Conservation (phyloP, 169 alveolate genomes). For the Blepharisma undulans region DNA sequence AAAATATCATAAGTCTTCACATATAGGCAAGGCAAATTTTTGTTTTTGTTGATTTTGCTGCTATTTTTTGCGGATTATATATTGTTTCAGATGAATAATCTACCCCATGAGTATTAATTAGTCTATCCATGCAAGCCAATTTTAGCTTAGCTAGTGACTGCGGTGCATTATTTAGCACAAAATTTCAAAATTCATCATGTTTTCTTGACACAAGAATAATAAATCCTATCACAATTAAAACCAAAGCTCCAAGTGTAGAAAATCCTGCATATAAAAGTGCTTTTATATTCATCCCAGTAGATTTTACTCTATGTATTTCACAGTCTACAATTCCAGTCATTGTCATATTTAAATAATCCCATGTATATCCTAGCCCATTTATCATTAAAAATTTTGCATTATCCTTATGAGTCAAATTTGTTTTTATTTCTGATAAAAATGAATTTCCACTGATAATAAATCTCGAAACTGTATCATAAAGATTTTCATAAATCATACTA, state of each 20-base stretch:
- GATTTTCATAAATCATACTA: neutral
- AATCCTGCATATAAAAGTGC: neutral
- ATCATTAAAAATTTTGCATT: neutral
- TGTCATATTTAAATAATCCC: neutral
- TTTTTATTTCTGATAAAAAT: neutral
- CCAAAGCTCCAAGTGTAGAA: neutral
- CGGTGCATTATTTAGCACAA: neutral
- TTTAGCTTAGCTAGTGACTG: neutral
- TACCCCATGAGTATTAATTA: neutral
- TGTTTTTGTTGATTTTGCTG: too few relatives aligned
- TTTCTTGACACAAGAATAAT: neutral
- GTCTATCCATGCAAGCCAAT: neutral
- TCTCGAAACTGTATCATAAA: neutral
- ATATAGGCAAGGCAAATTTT: too few relatives aligned
- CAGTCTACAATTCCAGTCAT: neutral
- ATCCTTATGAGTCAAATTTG: neutral
- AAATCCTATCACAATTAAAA: neutral
- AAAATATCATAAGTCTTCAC: neutral
- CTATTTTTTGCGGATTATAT: too few relatives aligned
- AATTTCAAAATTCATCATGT: neutral
- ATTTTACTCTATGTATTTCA: neutral
- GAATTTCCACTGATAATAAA: neutral
- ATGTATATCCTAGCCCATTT: neutral
- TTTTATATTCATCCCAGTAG: neutral
- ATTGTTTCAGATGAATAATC: neutral